Percentiles rank a stretch among this genome's conserved stretches.
Evolutionary conservation across 2,329 filamentous ascomycete species (phyloP).

Genomic region (Colletotrichum shisoi): DNA sequence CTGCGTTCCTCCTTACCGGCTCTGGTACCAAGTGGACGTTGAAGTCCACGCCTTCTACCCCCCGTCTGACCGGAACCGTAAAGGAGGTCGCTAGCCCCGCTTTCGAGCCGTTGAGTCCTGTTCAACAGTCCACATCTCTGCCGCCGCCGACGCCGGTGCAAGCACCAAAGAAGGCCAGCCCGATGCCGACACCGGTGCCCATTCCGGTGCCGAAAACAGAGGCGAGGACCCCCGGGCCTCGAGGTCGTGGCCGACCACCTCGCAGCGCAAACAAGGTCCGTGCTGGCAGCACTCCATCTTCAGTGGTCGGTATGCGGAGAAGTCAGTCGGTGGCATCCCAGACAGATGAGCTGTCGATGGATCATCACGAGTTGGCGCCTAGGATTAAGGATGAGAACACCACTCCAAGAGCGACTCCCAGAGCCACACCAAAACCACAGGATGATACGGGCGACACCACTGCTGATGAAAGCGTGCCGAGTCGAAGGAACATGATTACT

Average conservation of each 20-base stretch:
- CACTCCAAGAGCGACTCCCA: constrained; percentile 48
- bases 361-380: constrained; percentile 51
- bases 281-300: constrained; percentile 48
- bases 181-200: constrained; percentile 43
- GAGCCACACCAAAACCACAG: constrained; percentile 53
- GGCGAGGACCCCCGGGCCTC: constrained; percentile 31
- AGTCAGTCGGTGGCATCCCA: constrained; percentile 59
- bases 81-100: constrained; percentile 60
- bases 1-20: constrained; percentile 47
- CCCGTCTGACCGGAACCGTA: constrained; percentile 48
- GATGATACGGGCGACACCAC: constrained; percentile 66
- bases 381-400: constrained; percentile 67
- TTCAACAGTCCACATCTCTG: constrained; percentile 51
- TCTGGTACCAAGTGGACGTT: constrained; percentile 67
- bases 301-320: constrained; percentile 47
- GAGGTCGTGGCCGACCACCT: constrained; percentile 50
- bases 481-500: constrained; percentile 50
- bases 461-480: constrained; percentile 60
- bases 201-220: constrained; percentile 43
- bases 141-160: constrained; percentile 48
- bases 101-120: constrained; percentile 67
- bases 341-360: constrained; percentile 58
- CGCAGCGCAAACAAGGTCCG: constrained; percentile 50
- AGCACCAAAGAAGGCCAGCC: constrained; percentile 48
- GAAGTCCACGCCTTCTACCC: constrained; percentile 66